These are phyloP conservation scores for Mycosphaerella sp. DNA, from an alignment of 2,329 filamentous ascomycete genomes.

Conservation along the genomic window DNA sequence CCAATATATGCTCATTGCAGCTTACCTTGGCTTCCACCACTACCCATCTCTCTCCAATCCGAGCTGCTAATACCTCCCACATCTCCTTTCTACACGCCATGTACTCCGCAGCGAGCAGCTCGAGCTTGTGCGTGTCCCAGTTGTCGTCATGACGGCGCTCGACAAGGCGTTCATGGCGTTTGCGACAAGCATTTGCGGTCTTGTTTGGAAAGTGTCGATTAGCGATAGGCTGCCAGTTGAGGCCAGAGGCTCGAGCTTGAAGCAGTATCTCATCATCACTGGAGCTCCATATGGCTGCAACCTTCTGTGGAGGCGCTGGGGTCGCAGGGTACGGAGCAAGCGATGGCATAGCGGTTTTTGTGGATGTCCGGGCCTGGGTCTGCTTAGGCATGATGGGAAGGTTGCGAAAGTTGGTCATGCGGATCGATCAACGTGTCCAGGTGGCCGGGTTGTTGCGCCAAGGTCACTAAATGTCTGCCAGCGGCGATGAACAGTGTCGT, in stretches of 20 bases:
- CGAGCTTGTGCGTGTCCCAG: conserved; percentile 71
- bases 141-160: conserved; percentile 67
- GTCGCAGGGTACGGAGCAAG: conserved; percentile 33
- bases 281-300: conserved; percentile 56
- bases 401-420: conserved; percentile 26
- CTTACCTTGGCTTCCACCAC: conserved; percentile 78
- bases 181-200: conserved; percentile 75
- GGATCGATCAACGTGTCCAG: not conserved
- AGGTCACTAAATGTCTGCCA: not conserved
- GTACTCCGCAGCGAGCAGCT: conserved; percentile 70
- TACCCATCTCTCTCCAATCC: conserved; percentile 51
- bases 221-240: conserved; percentile 81
- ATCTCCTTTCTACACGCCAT: conserved; percentile 74
- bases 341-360: conserved; percentile 25
- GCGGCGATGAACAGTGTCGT: not conserved
- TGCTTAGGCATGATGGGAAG: conserved; percentile 43
- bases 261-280: conserved; percentile 70
- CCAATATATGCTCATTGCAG: conserved; percentile 38
- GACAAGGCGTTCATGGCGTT: conserved; percentile 78
- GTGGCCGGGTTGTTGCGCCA: not conserved
- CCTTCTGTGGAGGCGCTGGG: conserved; percentile 33
- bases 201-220: conserved; percentile 70
- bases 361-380: conserved; percentile 34
- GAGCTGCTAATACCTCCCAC: conserved; percentile 67
- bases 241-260: conserved; percentile 62